Percentiles rank a stretch among this genome's conserved stretches.
phyloP scores from a whole-genome alignment of 257 asterid species.

The Fraxinus excelsior region DNA sequence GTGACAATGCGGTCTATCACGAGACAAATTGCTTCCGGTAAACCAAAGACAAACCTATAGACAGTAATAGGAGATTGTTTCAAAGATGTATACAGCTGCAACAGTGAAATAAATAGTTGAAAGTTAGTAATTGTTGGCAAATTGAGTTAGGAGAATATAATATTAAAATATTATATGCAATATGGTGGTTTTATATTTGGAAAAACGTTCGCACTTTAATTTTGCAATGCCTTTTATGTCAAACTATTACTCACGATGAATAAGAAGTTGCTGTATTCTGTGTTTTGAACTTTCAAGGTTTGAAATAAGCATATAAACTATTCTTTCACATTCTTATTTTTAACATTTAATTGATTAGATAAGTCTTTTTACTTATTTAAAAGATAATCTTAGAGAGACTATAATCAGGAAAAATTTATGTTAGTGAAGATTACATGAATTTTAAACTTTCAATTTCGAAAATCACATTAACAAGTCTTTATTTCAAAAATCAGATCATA shows the following conservation, averaged over 20 bases:
- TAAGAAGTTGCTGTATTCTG: not conserved
- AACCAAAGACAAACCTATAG: conserved; percentile 66
- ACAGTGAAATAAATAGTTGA: conserved; percentile 8
- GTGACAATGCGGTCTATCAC: conserved; percentile 84
- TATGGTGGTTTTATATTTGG: not conserved
- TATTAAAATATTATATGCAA: not conserved
- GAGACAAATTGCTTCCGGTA: conserved; percentile 58
- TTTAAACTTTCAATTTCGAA: too few species aligned
- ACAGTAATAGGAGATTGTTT: conserved; percentile 2
- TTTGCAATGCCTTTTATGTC: not conserved
- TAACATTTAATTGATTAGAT: too few species aligned
- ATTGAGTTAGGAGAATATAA: not conserved
- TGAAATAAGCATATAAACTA: too few species aligned
- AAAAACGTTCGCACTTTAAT: not conserved
- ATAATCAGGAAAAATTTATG: too few species aligned
- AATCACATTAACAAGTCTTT: too few species aligned
- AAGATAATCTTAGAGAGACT: too few species aligned
- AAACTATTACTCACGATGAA: not conserved
- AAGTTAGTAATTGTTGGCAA: not conserved
- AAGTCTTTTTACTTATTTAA: too few species aligned
- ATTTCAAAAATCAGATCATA: too few species aligned
- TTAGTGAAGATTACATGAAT: too few species aligned
- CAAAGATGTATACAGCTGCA: conserved; percentile 4
- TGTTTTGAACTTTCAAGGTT: not conserved
- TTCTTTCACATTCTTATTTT: too few species aligned